A percentile compares a stretch with the other conserved stretches of the same genome.
Evolutionary conservation across 129 eudicot genomes (phyloP).

Genomic region (Pseudognaphalium luteoalbum): DNA sequence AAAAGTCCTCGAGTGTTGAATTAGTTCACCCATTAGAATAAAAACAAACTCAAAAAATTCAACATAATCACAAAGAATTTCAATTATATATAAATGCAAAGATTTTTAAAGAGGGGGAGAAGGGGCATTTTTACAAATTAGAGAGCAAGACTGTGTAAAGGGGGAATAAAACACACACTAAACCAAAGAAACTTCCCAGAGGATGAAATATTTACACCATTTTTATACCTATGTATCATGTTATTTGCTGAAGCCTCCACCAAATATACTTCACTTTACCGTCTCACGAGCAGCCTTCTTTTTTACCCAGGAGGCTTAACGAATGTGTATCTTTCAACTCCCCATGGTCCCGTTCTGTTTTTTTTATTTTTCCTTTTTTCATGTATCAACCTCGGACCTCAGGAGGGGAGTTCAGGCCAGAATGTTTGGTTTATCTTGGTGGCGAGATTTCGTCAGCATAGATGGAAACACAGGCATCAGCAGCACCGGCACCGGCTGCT

Average conservation of each 20-base stretch:
- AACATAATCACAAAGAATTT: conserved; percentile 36
- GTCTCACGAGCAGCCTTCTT: conserved; percentile 16
- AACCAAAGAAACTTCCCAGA: conserved; percentile 10
- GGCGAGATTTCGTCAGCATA: conserved; percentile 75
- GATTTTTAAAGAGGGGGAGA: conserved; percentile 24
- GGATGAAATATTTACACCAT: conserved; percentile 59
- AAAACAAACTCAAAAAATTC: conserved; percentile 4
- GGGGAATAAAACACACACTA: conserved; percentile 3
- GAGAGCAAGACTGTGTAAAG: conserved; percentile 25
- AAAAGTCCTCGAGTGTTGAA: neutral
- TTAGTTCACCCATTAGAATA: neutral
- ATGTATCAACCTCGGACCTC: neutral
- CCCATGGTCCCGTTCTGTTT: neutral
- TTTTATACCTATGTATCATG: conserved; percentile 47
- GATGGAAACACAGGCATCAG: conserved; percentile 86
- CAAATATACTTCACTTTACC: conserved; percentile 23
- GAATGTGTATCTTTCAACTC: conserved; percentile 44
- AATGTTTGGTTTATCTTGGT: conserved; percentile 39
- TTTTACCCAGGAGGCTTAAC: conserved; percentile 57
- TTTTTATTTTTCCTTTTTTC: neutral
- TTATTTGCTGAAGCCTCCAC: conserved; percentile 87
- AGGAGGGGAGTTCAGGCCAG: neutral
- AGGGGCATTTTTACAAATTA: conserved; percentile 35
- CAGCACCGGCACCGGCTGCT: conserved; percentile 96
- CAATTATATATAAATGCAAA: conserved; percentile 38